Base-by-base conservation (phyloP, 2,329 filamentous ascomycete species). In the Fusarium annulatum region DNA sequence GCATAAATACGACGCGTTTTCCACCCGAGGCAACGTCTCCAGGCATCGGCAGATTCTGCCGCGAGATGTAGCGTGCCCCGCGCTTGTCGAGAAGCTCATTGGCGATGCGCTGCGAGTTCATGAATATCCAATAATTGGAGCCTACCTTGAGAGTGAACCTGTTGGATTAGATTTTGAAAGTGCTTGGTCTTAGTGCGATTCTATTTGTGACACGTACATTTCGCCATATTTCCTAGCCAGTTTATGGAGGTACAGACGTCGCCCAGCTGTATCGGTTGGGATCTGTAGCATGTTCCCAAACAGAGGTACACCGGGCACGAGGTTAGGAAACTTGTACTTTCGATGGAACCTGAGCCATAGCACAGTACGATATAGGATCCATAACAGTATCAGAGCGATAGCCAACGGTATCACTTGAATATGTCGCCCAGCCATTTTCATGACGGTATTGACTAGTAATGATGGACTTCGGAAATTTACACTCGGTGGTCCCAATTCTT, bases 1-100 rank as follows among this genome's bases (percentile, higher is more conserved):
- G 63, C 63, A 66, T 66, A 38, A 66, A 56, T 30, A 66, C 57
- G 28, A 66, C 41, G 7, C 63, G 49, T 0, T 42, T 42, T 16
- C 41, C 41, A 14, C 41, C 41, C 9, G 21, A 42, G 6, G 41
- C 41, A 42, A 42, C 41, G 9, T 42, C 41, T 42, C 41, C 41
- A 23, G 41, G 41, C 41, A 42, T 42, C 7, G 41, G 41, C 41
- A 42, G 41, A n/a, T 23, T 42, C 41, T 42, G 41, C 21, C 41
- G 41, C 7, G 41, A 42, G 41, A 42, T 42, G 21, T 42, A 42
- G 21, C 41, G 21, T 23, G 41, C 41, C 9, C 41, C 41, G 41
- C 41, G 21, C 21, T 42, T 42, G 41, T 42, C 41, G 5, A 42
- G 41, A 5, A 42, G 41, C 41, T 42, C 41, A 23, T 42, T 42